Evolutionary conservation across 805 yeast genomes (phyloP).

Genomic region (Cyberlindnera lachancei): DNA sequence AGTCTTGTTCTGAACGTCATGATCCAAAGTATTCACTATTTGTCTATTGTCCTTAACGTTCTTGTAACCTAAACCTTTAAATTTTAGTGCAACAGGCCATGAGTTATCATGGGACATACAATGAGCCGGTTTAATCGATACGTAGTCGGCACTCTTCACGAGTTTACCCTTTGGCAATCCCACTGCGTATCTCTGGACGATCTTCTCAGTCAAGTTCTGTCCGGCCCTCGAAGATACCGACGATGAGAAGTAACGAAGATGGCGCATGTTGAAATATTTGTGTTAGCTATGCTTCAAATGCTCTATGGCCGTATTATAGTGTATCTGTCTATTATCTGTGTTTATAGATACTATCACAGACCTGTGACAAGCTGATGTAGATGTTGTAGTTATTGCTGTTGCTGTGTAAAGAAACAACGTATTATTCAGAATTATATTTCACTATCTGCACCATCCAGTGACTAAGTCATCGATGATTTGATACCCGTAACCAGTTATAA

Average conservation of each 20-base stretch:
- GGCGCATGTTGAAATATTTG: not conserved
- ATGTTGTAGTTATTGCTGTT: too few species aligned
- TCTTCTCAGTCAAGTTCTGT: slow-evolving; percentile 92
- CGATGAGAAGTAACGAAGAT: slow-evolving; percentile 17
- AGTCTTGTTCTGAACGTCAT: slow-evolving; percentile 91
- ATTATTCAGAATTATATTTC: too few species aligned
- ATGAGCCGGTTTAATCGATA: slow-evolving; percentile 89
- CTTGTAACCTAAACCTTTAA: slow-evolving; percentile 89
- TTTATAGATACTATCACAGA: too few species aligned
- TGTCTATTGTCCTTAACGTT: slow-evolving; percentile 79
- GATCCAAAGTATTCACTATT: slow-evolving; percentile 94
- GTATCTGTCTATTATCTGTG: too few species aligned
- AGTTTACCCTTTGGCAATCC: slow-evolving; percentile 68
- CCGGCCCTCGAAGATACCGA: slow-evolving; percentile 14
- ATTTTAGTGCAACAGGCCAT: slow-evolving; percentile 98
- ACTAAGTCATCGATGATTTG: too few species aligned
- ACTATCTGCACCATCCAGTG: too few species aligned
- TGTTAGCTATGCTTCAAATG: too few species aligned
- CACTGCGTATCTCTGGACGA: slow-evolving; percentile 89
- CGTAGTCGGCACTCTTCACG: slow-evolving; percentile 90
- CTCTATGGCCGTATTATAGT: too few species aligned
- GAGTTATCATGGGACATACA: slow-evolving; percentile 99
- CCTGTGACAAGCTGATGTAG: too few species aligned
- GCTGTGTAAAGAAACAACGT: too few species aligned
- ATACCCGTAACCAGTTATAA: too few species aligned